phyloP scores from a whole-genome alignment of 1,284 basidiomycete species.

The Moesziomyces antarcticus region DNA sequence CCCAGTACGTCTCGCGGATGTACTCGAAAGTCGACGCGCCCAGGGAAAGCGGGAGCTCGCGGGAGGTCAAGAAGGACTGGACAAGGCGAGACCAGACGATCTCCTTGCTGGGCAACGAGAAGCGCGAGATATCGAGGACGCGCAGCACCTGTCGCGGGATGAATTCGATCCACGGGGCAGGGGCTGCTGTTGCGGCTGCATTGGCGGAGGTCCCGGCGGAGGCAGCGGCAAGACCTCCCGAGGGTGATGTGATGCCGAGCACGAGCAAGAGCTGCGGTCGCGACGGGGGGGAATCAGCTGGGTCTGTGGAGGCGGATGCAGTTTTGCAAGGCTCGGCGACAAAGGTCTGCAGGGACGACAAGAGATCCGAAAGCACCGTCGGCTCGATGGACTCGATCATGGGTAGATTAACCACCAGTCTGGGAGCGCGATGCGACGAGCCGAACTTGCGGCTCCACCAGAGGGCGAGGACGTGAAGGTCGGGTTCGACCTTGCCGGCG shows the following conservation, averaged over 20 bases:
- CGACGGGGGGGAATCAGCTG: neutral
- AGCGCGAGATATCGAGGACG: conserved; percentile 45
- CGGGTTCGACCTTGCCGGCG: conserved; percentile 36
- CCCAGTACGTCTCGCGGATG: conserved; percentile 54
- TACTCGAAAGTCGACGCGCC: conserved; percentile 53
- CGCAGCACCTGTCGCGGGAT: conserved; percentile 40
- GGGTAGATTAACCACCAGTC: conserved; percentile 35
- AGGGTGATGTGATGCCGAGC: conserved; percentile 46
- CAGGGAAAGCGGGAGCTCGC: conserved; percentile 32
- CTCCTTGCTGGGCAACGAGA: conserved; percentile 48
- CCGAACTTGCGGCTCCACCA: conserved; percentile 36
- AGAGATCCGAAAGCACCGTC: conserved; percentile 40
- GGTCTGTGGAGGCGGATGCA: neutral
- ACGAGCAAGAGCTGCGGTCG: conserved; percentile 36
- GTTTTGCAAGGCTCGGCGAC: conserved; percentile 15
- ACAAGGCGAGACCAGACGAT: conserved; percentile 50
- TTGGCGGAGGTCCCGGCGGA: conserved; percentile 16
- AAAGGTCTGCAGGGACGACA: conserved; percentile 43
- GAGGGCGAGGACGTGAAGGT: conserved; percentile 23
- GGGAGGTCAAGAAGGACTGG: conserved; percentile 40
- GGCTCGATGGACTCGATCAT: conserved; percentile 46
- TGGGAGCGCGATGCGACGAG: neutral
- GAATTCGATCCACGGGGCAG: conserved; percentile 48
- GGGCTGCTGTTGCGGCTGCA: conserved; percentile 25
- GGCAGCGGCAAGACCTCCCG: conserved; percentile 29